Evolutionary conservation across 202 grass and related monocot genomes (phyloP).

Genomic region (Schoenoplectus tabernaemontani): DNA sequence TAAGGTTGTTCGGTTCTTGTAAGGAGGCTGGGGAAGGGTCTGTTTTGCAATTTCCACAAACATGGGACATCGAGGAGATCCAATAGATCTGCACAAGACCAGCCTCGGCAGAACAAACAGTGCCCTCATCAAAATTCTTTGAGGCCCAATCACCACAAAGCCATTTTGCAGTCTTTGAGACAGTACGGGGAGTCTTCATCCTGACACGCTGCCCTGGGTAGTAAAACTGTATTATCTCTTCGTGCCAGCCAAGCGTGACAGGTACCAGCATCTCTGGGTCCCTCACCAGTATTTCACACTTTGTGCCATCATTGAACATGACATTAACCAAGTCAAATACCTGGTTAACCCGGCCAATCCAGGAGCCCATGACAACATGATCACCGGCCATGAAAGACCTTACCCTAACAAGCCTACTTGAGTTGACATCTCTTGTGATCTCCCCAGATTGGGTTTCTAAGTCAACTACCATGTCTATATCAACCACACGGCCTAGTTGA

Average conservation of each 20-base stretch:
- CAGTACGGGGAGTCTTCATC: conserved; percentile 28
- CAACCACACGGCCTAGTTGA: conserved; percentile 63
- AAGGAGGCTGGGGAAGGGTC: conserved; percentile 31
- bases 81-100: conserved; percentile 73
- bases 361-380: conserved; percentile 69
- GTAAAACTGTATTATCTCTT: conserved; percentile 71
- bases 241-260: conserved; percentile 38
- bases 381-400: conserved; percentile 81
- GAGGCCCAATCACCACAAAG: conserved; percentile 61
- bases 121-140: conserved; percentile 40
- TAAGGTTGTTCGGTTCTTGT: conserved; percentile 71
- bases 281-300: conserved; percentile 67
- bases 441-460: conserved; percentile 68
- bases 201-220: conserved; percentile 76
- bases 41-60: conserved; percentile 45
- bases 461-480: conserved; percentile 65
- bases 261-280: conserved; percentile 63
- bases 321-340: conserved; percentile 73
- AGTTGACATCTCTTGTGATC: conserved; percentile 68
- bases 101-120: conserved; percentile 56
- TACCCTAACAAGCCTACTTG: conserved; percentile 68
- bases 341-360: conserved; percentile 73
- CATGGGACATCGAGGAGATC: conserved; percentile 64
- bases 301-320: conserved; percentile 57
- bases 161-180: conserved; percentile 58